Conservation (phyloP, 1,284 basidiomycete species). For the Fomitopsis pinicola region DNA sequence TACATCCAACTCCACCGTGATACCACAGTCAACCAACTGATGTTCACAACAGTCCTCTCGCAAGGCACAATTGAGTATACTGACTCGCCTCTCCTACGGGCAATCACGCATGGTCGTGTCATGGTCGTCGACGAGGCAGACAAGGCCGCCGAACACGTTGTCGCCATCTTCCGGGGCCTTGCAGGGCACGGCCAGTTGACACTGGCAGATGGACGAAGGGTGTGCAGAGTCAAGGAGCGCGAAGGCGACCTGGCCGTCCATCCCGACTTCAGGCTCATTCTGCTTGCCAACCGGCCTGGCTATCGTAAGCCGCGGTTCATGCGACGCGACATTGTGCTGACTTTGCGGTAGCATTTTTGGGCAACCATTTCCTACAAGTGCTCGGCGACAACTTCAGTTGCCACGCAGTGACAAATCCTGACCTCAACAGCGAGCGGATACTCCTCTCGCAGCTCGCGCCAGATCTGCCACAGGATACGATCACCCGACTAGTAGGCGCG, state of each 20-base stretch:
- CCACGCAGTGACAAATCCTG: slow-evolving; percentile 62
- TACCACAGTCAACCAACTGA: slow-evolving; percentile 64
- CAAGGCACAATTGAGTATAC: slow-evolving; percentile 52
- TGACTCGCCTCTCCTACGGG: slow-evolving; percentile 61
- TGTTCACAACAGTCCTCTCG: slow-evolving; percentile 61
- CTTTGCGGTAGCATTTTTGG: slow-evolving; percentile 50
- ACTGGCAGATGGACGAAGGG: slow-evolving; percentile 55
- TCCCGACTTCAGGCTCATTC: slow-evolving; percentile 55
- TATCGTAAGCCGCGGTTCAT: slow-evolving; percentile 52
- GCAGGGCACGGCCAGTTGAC: slow-evolving; percentile 60
- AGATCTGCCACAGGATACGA: slow-evolving; percentile 47
- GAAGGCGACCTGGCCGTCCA: slow-evolving; percentile 56
- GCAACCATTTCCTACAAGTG: slow-evolving; percentile 68
- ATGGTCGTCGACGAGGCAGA: slow-evolving; percentile 68
- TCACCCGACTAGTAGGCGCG: slow-evolving; percentile 52
- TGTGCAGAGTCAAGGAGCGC: slow-evolving; percentile 41
- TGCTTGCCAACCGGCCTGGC: slow-evolving; percentile 66
- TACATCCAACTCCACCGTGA: slow-evolving; percentile 67
- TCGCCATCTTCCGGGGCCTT: slow-evolving; percentile 63
- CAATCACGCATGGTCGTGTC: slow-evolving; percentile 52
- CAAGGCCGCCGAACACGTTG: slow-evolving; percentile 68
- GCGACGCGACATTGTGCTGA: not conserved
- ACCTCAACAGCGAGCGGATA: slow-evolving; percentile 54
- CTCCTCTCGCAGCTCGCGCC: slow-evolving; percentile 59
- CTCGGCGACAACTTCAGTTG: slow-evolving; percentile 65